These are phyloP conservation scores for Mediolabrus comicus DNA, from an alignment of 108 stramenopile genomes.

Conservation along the genomic window DNA sequence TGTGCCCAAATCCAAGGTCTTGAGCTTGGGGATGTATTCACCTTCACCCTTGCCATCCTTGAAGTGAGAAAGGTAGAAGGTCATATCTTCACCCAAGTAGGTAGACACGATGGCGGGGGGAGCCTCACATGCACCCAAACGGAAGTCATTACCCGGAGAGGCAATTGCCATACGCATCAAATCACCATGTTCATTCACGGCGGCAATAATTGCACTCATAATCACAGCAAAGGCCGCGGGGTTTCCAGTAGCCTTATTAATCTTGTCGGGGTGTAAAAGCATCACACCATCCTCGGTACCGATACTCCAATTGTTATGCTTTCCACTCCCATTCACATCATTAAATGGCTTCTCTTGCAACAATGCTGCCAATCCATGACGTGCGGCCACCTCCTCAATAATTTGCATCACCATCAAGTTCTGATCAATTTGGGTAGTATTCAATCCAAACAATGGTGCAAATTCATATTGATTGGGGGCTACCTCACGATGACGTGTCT, in stretches of 20 bases:
- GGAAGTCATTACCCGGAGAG: constrained; percentile 95
- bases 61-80: constrained; percentile 82
- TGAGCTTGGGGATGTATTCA: constrained; percentile 73
- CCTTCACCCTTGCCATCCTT: constrained; percentile 63
- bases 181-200: constrained; percentile 94
- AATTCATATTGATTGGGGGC: constrained; percentile 97
- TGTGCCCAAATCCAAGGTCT: constrained; percentile 82
- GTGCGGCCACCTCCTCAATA: constrained; percentile 90
- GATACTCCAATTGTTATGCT: constrained; percentile 98
- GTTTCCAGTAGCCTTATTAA: constrained; percentile 72
- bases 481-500: constrained; percentile 95
- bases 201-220: constrained; percentile 91
- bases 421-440: constrained; percentile 93
- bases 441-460: constrained; percentile 87
- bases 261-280: constrained; percentile 68
- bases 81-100: constrained; percentile 93
- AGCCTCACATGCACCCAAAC: constrained; percentile 95
- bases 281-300: constrained; percentile 84
- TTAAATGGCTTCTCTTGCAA: constrained; percentile 97
- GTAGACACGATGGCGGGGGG: constrained; percentile 95
- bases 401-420: constrained; percentile 97
- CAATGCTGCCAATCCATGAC: constrained; percentile 92
- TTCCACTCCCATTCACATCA: constrained; percentile 93
- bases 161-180: constrained; percentile 93
- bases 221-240: constrained; percentile 82